Evolutionary conservation across 2,329 filamentous ascomycete species (phyloP).

Genomic region (Fusarium begoniae): DNA sequence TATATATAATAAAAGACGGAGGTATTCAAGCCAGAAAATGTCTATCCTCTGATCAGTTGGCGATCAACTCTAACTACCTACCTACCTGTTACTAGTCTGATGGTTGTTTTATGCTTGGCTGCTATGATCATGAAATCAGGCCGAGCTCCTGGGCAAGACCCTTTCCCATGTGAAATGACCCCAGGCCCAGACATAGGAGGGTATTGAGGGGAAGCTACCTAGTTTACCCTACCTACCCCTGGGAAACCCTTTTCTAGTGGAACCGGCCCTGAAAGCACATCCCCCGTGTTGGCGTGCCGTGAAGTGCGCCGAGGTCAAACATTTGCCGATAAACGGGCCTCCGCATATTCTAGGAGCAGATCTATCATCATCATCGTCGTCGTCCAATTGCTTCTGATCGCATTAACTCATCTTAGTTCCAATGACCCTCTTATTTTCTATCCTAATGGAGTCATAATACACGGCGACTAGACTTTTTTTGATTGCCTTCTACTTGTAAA

Average conservation of each 20-base stretch:
- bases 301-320: slow-evolving; percentile 33
- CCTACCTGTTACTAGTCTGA: no score
- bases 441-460: slow-evolving; percentile 37
- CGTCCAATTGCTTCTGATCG: slow-evolving; percentile 32
- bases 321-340: slow-evolving; percentile 35
- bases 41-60: not conserved
- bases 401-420: slow-evolving; percentile 20
- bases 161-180: slow-evolving; percentile 1
- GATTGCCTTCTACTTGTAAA: slow-evolving; percentile 6
- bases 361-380: slow-evolving; percentile 24
- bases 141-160: not conserved
- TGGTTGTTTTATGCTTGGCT: not conserved
- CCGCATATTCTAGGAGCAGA: slow-evolving; percentile 23
- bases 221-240: slow-evolving; percentile 6
- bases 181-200: not conserved
- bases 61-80: not conserved
- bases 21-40: not conserved
- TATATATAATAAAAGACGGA: not conserved
- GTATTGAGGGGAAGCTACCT: not conserved
- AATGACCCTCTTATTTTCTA: slow-evolving; percentile 28
- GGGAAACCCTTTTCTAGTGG: slow-evolving; percentile 20
- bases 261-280: slow-evolving; percentile 27
- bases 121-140: not conserved
- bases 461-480: slow-evolving; percentile 19
- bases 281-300: slow-evolving; percentile 21